phyloP scores from a whole-genome alignment of 495 filamentous ascomycete species.

The Aspergillus campestris region DNA sequence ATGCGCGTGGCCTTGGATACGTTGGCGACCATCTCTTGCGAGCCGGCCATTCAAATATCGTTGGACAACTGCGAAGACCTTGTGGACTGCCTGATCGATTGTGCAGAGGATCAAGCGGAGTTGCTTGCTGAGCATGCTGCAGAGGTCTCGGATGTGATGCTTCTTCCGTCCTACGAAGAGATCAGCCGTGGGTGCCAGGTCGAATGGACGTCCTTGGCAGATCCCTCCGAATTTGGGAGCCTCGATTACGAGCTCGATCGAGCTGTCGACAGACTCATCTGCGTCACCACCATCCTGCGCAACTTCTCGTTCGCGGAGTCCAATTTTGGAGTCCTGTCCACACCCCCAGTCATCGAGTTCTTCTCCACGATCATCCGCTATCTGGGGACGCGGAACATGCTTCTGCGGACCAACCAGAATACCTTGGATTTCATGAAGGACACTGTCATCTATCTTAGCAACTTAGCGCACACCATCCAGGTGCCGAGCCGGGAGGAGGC shows the following conservation, averaged over 20 bases:
- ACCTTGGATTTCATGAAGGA: slow-evolving; percentile 97
- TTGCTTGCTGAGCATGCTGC: slow-evolving; percentile 67
- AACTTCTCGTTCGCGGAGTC: slow-evolving; percentile 81
- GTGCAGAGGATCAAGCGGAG: slow-evolving; percentile 80
- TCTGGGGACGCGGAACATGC: slow-evolving; percentile 81
- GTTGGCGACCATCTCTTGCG: slow-evolving; percentile 62
- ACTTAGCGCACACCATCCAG: slow-evolving; percentile 70
- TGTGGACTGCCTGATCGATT: slow-evolving; percentile 80
- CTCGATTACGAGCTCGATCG: slow-evolving; percentile 74
- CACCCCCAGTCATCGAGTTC: slow-evolving; percentile 68
- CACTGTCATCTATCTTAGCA: slow-evolving; percentile 77
- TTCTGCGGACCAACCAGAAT: slow-evolving; percentile 70
- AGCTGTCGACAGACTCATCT: slow-evolving; percentile 77
- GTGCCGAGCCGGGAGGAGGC: slow-evolving; percentile 86
- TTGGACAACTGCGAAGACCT: slow-evolving; percentile 79
- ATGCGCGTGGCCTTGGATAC: slow-evolving; percentile 82
- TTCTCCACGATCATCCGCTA: slow-evolving; percentile 73
- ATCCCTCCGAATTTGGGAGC: slow-evolving; percentile 66
- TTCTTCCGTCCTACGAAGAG: slow-evolving; percentile 78
- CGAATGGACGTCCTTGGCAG: slow-evolving; percentile 61
- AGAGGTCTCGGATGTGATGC: slow-evolving; percentile 76
- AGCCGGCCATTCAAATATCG: slow-evolving; percentile 49
- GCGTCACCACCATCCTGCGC: slow-evolving; percentile 84
- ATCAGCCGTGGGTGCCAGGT: slow-evolving; percentile 64
- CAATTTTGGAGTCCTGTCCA: slow-evolving; percentile 65